Evolutionary conservation across 1,284 basidiomycete genomes (phyloP), one percentile per base, ranked within the genome.

Genomic region (Moesziomyces parantarcticus): DNA sequence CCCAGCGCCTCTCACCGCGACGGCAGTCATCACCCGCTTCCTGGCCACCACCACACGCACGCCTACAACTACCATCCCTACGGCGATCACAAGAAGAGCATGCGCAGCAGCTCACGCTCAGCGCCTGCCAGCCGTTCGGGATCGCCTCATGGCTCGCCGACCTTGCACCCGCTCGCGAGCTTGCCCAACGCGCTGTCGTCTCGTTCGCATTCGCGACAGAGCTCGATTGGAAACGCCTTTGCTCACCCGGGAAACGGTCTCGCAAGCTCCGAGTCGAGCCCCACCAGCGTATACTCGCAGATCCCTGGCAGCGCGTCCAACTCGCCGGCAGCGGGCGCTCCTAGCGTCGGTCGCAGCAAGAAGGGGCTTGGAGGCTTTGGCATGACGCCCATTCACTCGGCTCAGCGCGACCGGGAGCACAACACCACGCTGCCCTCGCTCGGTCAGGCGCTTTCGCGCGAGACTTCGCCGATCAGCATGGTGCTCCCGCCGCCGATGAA

Each of bases 11-110:
- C 61, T 36, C 63, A 69, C 46, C 44, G 68, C 36, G 64, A 71
- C 14, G 69, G 55, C 42, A 65, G 50, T 50, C 63, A 75, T 47
- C 68, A 75, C 34, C 63, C 73, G 34, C 57, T 73, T 20, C 73
- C 62, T 2, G 64, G 62, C 34, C 66, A 76, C 49, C 75, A 73
- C 46, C 54, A 66, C 47, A 34, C 52, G 32, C 75, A 76, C 20
- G 54, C 59, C 1, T 65, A 76, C 66, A 67, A 65, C 69, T 76
- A 74, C 58, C 69, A 72, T 16, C 75, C 75, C 14, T 76, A 76
- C 57, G 69, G 70, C 54, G 69, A 63, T 21, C 54, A 61, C 56
- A 62, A 52, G 55, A 68, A 67, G 65, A 69, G 34, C 43, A 58
- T 51, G 13, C 67, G 76, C 42, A 69, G 54, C 61, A 80, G 58